A percentile compares a stretch with the other conserved stretches of the same genome.
These are phyloP conservation scores for Amanita molliuscula DNA, from an alignment of 768 basidiomycete species.

Conservation along the genomic window DNA sequence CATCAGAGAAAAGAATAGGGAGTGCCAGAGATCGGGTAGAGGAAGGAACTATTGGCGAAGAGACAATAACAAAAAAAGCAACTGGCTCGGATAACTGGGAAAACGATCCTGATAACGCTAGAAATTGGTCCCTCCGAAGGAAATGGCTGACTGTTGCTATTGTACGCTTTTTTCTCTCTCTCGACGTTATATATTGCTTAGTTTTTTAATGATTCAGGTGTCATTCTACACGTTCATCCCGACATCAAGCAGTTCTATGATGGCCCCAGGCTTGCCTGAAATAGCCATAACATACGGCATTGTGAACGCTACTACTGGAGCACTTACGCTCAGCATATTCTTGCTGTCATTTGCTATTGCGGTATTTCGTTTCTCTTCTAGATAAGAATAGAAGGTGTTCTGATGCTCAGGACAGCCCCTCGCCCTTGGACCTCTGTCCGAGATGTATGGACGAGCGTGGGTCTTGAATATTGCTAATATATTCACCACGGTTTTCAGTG, in stretches of 20 bases:
- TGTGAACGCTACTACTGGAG: conserved; percentile 37
- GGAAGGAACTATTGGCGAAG: not conserved
- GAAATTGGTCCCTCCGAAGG: conserved; percentile 50
- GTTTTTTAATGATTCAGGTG: conserved; percentile 24
- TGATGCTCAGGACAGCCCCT: conserved; percentile 29
- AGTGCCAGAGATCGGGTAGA: too few species aligned
- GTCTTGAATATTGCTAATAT: conserved; percentile 58
- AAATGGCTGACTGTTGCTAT: conserved; percentile 52
- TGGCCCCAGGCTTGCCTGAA: conserved; percentile 60
- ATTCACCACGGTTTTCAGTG: conserved; percentile 48
- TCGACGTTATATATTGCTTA: not conserved
- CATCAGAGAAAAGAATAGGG: too few species aligned
- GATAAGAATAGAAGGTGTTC: not conserved
- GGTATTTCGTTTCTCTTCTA: conserved; percentile 18
- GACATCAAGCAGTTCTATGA: conserved; percentile 44
- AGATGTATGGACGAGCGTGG: conserved; percentile 67
- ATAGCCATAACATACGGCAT: conserved; percentile 44
- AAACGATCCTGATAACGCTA: conserved; percentile 46
- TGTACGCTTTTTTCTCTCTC: conserved; percentile 26
- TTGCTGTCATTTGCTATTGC: conserved; percentile 61
- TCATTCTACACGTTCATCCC: conserved; percentile 50
- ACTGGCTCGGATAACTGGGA: conserved; percentile 45
- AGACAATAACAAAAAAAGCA: conserved; percentile 17
- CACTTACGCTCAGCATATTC: conserved; percentile 58
- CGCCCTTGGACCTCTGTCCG: conserved; percentile 56